Base-by-base conservation (phyloP, 192 early-diverging fungal species). In the Backusella luteola region DNA sequence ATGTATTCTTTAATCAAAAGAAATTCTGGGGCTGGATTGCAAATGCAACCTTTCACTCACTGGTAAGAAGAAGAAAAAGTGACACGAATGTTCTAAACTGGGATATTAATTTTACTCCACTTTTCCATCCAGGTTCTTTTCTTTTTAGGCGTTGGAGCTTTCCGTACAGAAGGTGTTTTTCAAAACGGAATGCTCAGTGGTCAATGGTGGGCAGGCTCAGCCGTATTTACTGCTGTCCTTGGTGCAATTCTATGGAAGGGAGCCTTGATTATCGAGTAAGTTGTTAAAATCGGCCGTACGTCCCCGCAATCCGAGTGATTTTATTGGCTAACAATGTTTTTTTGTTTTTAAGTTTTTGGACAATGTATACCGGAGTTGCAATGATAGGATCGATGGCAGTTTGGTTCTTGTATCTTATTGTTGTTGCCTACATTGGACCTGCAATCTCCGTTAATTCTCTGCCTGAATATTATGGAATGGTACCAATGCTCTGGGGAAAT, bases 41-140 rank as follows among this genome's bases (percentile, higher is more conserved):
- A 77, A 99, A 97, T 80, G 96, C 96, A 21, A 94, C 97, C 77
- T 95, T 88, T 80, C 96, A 99, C 87, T 98, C 97, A 23, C 77
- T 96, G 41, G 78, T 94, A 56, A 86, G 32, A 32, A 32, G 2
- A 84, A 39, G 26, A 36, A 75, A 66, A 44, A 23, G n/a, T 71
- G 23, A 44, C 11, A 42, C 11, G 34, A 26, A 35, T 49, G 3
- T 73, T 73, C 39, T 73, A 49, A 39, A 39, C 12, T 29, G 15
- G 29, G 67, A 68, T 66, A 12, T 49, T 66, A 44, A 67, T 46
- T 75, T 79, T n/a, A 46, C 53, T 63, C 1, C 4, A 44, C 36
- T 44, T 11, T 8, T 49, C 44, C 21, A 56, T 4, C 17, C 17
- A 85, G 77, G 83, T 92, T 73, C 81, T 97, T 75, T 97, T 93